Evolutionary conservation across 768 basidiomycete genomes (phyloP).

Genomic region (Leccinum fibrillosum): DNA sequence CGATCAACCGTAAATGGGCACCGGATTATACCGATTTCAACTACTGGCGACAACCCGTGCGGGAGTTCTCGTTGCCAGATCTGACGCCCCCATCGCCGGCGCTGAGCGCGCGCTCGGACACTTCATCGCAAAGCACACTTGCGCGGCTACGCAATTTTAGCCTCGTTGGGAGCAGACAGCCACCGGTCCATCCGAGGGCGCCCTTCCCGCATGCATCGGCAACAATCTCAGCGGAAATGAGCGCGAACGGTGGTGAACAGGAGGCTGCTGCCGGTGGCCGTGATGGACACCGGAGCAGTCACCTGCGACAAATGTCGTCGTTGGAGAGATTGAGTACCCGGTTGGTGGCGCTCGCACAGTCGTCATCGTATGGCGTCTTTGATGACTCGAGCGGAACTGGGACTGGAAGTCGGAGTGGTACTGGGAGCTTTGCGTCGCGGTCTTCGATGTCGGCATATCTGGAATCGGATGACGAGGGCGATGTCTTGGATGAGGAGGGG

Average conservation of each 20-base stretch:
- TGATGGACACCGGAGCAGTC: slow-evolving; percentile 35
- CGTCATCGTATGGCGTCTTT: slow-evolving; percentile 31
- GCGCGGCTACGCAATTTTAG: slow-evolving; percentile 77
- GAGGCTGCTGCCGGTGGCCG: neutral
- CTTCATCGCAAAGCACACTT: slow-evolving; percentile 67
- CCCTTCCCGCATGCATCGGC: slow-evolving; percentile 28
- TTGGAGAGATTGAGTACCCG: slow-evolving; percentile 67
- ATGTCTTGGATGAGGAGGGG: slow-evolving; percentile 33
- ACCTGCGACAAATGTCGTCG: slow-evolving; percentile 71
- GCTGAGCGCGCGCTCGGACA: slow-evolving; percentile 90
- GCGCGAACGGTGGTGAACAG: neutral
- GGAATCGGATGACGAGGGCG: slow-evolving; percentile 49
- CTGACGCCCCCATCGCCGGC: slow-evolving; percentile 87
- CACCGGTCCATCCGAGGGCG: slow-evolving; percentile 22
- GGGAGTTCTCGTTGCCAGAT: slow-evolving; percentile 77
- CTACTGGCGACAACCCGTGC: slow-evolving; percentile 85
- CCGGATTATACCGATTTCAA: slow-evolving; percentile 97
- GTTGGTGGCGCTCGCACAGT: slow-evolving; percentile 45
- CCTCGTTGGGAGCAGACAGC: slow-evolving; percentile 52
- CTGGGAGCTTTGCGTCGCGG: slow-evolving; percentile 53
- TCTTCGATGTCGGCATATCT: slow-evolving; percentile 49
- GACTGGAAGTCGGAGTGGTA: slow-evolving; percentile 34
- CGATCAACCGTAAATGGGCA: slow-evolving; percentile 84
- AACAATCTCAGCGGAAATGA: neutral
- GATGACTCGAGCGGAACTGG: slow-evolving; percentile 15